These are phyloP conservation scores for Tuber umbilicatum DNA, from an alignment of 495 filamentous ascomycete species.

Conservation along the genomic window DNA sequence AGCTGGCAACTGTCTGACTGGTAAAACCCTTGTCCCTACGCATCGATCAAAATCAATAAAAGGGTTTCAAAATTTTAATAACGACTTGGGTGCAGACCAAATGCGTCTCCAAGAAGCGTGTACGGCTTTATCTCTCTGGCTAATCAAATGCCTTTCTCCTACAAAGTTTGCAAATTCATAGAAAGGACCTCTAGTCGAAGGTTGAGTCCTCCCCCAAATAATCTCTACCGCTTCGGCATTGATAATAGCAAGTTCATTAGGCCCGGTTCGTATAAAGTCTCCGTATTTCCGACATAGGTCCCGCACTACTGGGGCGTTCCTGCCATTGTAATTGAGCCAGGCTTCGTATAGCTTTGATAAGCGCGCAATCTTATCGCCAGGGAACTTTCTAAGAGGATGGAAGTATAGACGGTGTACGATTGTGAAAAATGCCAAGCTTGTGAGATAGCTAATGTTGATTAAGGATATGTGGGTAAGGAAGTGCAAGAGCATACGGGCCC, in stretches of 20 bases:
- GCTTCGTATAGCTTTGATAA: slow-evolving; percentile 27
- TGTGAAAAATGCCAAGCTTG: slow-evolving; percentile 15
- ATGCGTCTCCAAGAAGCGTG: slow-evolving; percentile 26
- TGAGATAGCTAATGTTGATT: slow-evolving; percentile 22
- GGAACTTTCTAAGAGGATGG: slow-evolving; percentile 21
- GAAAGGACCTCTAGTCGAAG: slow-evolving; percentile 19
- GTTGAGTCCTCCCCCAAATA: slow-evolving; percentile 19
- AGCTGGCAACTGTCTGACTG: slow-evolving; percentile 21
- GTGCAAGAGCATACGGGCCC: background rate
- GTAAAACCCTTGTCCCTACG: slow-evolving; percentile 23
- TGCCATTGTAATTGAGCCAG: slow-evolving; percentile 13
- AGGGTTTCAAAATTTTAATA: background rate
- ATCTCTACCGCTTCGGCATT: slow-evolving; percentile 31
- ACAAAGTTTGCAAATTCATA: slow-evolving; percentile 27
- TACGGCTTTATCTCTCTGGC: slow-evolving; percentile 16
- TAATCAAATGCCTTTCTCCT: slow-evolving; percentile 20
- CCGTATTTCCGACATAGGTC: slow-evolving; percentile 23
- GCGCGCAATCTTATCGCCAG: slow-evolving; percentile 15
- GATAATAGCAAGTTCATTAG: slow-evolving; percentile 29
- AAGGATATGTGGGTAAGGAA: slow-evolving; percentile 2
- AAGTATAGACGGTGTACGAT: slow-evolving; percentile 25
- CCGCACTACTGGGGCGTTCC: slow-evolving; percentile 1
- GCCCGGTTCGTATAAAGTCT: slow-evolving; percentile 31
- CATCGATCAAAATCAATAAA: background rate
- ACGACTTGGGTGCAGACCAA: slow-evolving; percentile 18